Evolutionary conservation across 495 filamentous ascomycete species (phyloP), one percentile per base, ranked within the genome.

Genomic region (Trichodelitschia bisporula): DNA sequence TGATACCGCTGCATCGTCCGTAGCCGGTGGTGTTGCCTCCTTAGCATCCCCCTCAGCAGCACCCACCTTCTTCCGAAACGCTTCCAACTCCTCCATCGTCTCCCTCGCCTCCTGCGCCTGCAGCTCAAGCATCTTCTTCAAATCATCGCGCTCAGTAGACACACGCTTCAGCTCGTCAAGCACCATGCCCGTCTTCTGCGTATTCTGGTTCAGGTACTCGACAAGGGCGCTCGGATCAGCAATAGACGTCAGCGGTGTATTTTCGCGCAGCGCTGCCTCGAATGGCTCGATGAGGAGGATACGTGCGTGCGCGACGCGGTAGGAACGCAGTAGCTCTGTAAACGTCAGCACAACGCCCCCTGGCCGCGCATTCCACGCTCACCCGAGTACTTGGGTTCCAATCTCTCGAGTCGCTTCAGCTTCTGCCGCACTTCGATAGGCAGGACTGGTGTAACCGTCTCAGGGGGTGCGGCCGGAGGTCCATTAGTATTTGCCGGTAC

Each of bases 151-250:
- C 39, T 93, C 89, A 15, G 57, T 61, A 0, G 79, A 69, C 0
- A 92, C 68, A 0, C 80, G 64, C 53, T 80, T 91, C n/a, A 92
- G 56, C 47, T 97, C 86, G 12, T 90, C 75, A 60, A 80, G 62
- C 1, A 86, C 66, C 69, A 97, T 78, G 38, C 91, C 80, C 6
- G 70, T 68, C 38, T 83, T 83, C 16, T 80, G 51, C 31, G 72
- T 77, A 23, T 91, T 53, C 48, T 90, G 79, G 38, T 72, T 86
- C n/a, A 97, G 60, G 45, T 95, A 97, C 51, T 95, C 86, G 2
- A 84, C 69, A 18, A 97, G 53, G 1, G 79, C 72, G 37, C 67
- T 66, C 0, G 82, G 77, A 35, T 97, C 89, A 31, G 57, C 63
- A 34, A 95, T 91, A 2, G 77, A 77, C 11, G 78, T 74, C 14